Percentiles rank a stretch among this genome's conserved stretches.
phyloP scores from a whole-genome alignment of 2,329 filamentous ascomycete species.

The Alternaria alternata region DNA sequence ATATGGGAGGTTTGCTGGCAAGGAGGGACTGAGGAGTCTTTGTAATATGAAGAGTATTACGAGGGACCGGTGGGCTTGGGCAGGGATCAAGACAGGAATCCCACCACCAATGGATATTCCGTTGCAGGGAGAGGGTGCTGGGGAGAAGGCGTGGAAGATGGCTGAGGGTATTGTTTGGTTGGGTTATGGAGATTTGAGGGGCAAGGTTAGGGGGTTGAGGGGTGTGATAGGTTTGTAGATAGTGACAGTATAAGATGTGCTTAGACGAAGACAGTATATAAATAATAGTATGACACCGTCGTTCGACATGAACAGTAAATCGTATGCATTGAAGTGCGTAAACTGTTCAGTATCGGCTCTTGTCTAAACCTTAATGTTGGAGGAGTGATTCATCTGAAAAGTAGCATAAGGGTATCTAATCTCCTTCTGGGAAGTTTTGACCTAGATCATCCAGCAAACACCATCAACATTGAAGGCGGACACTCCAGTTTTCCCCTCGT shows the following conservation, averaged over 20 bases:
- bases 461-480: no score
- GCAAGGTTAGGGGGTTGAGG: constrained; percentile 52
- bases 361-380: no score
- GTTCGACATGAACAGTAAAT: no score
- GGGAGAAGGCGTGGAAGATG: constrained; percentile 52
- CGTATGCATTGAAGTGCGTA: no score
- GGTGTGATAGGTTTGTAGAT: constrained; percentile 46
- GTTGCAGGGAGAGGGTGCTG: constrained; percentile 57
- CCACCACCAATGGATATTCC: constrained; percentile 84
- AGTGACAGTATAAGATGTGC: no score
- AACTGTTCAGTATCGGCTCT: no score
- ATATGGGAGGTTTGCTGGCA: constrained; percentile 91
- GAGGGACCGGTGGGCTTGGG: constrained; percentile 72
- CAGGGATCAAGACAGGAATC: constrained; percentile 73
- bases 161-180: constrained; percentile 58
- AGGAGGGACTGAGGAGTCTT: constrained; percentile 83
- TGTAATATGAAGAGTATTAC: constrained; percentile 91
- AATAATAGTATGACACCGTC: neutral
- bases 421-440: no score
- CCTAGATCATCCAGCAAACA: no score
- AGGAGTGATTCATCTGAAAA: no score
- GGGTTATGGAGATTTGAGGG: constrained; percentile 54
- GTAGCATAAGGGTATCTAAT: no score
- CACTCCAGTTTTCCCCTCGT: no score
- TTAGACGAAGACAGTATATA: no score